A percentile compares a stretch with the other conserved stretches of the same genome.
Conservation (phyloP, 192 early-diverging fungal species). For the Cetraspora pellucida region DNA sequence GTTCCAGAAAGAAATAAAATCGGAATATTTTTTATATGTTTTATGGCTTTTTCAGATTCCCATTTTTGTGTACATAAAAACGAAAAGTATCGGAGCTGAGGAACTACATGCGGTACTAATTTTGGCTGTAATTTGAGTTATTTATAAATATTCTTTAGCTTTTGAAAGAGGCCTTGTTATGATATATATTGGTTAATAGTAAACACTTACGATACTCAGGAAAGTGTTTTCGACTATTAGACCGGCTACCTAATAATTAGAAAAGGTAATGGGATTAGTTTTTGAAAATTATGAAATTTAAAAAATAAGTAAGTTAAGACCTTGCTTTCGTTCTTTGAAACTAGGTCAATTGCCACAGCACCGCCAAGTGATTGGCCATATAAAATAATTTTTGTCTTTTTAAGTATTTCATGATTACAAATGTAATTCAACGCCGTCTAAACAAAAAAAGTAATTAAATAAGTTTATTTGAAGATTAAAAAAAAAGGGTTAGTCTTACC, state of each 20-base stretch:
- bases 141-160: not conserved
- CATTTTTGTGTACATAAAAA: conserved; percentile 89
- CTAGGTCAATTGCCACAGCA: conserved; percentile 89
- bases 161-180: not conserved
- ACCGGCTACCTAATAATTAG: conserved; percentile 59
- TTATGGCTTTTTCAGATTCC: conserved; percentile 76
- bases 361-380: conserved; percentile 97
- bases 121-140: conserved; percentile 58
- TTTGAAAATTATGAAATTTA: not conserved
- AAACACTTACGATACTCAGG: conserved; percentile 65
- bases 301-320: not conserved
- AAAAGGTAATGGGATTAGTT: not conserved
- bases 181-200: not conserved
- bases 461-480: not conserved
- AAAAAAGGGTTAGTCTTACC: conserved; percentile 39
- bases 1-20: conserved; percentile 80
- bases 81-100: conserved; percentile 66
- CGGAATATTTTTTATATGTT: conserved; percentile 63
- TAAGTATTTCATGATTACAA: conserved; percentile 66
- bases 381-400: conserved; percentile 78
- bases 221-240: conserved; percentile 95
- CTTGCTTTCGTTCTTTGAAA: conserved; percentile 70
- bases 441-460: not conserved
- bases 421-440: conserved; percentile 86
- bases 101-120: conserved; percentile 84